Evolutionary conservation across 2,329 filamentous ascomycete species (phyloP), one percentile per base, ranked within the genome.

Genomic region (Scolecobasidium constrictum): DNA sequence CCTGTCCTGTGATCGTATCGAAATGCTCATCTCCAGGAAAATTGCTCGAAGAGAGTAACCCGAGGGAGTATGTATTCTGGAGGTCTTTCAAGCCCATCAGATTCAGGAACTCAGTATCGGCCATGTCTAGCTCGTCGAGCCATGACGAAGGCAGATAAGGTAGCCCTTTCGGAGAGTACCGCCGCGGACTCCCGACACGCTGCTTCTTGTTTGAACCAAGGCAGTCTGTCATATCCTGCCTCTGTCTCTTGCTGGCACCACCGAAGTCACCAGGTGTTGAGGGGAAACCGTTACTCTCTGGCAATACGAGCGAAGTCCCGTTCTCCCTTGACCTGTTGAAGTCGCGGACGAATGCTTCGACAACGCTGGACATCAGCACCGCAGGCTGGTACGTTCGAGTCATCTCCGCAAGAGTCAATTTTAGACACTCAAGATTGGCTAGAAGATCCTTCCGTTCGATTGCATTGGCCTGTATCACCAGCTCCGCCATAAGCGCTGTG

Each of bases 71-170:
- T n/a, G 26, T 9, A 31, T 31, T 31, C 33, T 48, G 43, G 28
- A 49, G 26, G 28, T 48, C 44, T 42, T 48, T 49, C 40, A 49
- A 43, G 3, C 46, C 48, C 43, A 49, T 46, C 18, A 48, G 37
- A 34, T 44, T 46, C 39, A 49, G 35, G 39, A 49, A 49, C 20
- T 48, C 46, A 12, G 36, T 48, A 42, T 31, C 26, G n/a, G 9
- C 26, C 26, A 31, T 31, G n/a, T 31, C 26, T 31, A 31, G 9
- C 38, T 50, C 48, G 19, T 50, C 46, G 15, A 50, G 46, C 48
- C 48, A 50, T 16, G 38, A 45, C 15, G 21, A 40, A 31, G 48
- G 48, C 19, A 50, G 22, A 20, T 41, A 47, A 4, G 48, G 48
- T 31, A 31, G 26, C n/a, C 26, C 26, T 15, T 40, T 44, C 44